phyloP scores from a whole-genome alignment of 139 green algal species.

The Desmodesmus armatus region DNA sequence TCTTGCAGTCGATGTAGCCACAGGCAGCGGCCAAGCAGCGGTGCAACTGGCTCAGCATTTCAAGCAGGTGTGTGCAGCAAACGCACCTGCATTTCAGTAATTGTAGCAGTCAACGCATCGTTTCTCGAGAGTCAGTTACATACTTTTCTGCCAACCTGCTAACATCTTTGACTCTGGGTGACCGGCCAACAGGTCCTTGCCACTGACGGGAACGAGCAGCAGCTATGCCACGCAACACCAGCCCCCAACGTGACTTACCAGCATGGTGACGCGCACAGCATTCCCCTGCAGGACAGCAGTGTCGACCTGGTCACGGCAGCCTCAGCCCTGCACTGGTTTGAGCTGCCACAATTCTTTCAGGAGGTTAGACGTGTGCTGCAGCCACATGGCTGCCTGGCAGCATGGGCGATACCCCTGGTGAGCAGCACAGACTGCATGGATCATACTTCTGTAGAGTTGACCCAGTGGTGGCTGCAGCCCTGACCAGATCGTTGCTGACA shows the following conservation, averaged over 20 bases:
- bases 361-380: conserved; percentile 5
- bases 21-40: conserved; percentile 34
- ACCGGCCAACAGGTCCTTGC: conserved; percentile 39
- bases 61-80: conserved; percentile 32
- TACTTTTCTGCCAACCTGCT: no score
- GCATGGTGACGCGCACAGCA: conserved; percentile 31
- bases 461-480: no score
- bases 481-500: no score
- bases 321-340: conserved; percentile 45
- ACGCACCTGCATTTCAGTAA: no score
- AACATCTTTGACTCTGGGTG: no score
- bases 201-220: conserved; percentile 24
- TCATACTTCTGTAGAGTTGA: no score
- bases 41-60: conserved; percentile 23
- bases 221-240: conserved; percentile 19
- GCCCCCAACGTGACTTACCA: conserved; percentile 13
- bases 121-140: no score
- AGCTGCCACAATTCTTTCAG: background rate
- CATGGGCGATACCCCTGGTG: conserved; percentile 40
- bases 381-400: conserved; percentile 24
- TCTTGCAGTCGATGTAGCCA: conserved; percentile 38
- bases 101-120: no score
- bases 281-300: conserved; percentile 7
- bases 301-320: conserved; percentile 34
- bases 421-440: no score